Evolutionary conservation across 2,329 filamentous ascomycete genomes (phyloP).

Genomic region (Fusarium oxysporum): DNA sequence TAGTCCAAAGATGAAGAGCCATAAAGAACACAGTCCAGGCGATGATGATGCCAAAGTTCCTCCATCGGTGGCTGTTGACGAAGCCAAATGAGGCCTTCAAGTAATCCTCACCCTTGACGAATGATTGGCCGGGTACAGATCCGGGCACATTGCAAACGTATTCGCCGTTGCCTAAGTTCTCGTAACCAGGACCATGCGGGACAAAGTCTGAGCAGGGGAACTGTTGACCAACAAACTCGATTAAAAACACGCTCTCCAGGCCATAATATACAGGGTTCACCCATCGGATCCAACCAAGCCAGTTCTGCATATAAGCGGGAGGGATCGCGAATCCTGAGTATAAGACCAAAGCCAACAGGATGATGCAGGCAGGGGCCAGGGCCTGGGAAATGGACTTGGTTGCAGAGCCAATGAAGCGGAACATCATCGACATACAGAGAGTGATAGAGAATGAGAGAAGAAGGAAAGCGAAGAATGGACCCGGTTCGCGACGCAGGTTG

Average conservation of each 20-base stretch:
- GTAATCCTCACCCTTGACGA: constrained; percentile 2
- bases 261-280: constrained; percentile 72
- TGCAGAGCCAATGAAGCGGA: constrained; percentile 51
- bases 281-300: constrained; percentile 71
- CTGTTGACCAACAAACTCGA: constrained; percentile 65
- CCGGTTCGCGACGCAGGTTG: constrained; percentile 68
- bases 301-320: constrained; percentile 58
- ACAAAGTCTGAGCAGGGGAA: constrained; percentile 59
- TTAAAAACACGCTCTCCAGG: constrained; percentile 72
- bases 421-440: constrained; percentile 73
- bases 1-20: constrained; percentile 19
- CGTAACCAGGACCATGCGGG: constrained; percentile 30
- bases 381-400: constrained; percentile 41
- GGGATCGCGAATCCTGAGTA: constrained; percentile 62
- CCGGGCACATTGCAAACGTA: constrained; percentile 1
- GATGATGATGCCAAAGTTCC: constrained; percentile 32
- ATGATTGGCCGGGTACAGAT: not conserved
- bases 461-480: constrained; percentile 60
- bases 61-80: constrained; percentile 23
- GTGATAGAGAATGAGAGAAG: constrained; percentile 63
- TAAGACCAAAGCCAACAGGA: constrained; percentile 54
- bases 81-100: constrained; percentile 19
- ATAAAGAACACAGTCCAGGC: constrained; percentile 27
- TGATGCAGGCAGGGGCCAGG: constrained; percentile 38
- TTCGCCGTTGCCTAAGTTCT: constrained; percentile 6